These are phyloP conservation scores for Colletotrichum australisinense DNA, from an alignment of 2,329 filamentous ascomycete species.

Conservation along the genomic window DNA sequence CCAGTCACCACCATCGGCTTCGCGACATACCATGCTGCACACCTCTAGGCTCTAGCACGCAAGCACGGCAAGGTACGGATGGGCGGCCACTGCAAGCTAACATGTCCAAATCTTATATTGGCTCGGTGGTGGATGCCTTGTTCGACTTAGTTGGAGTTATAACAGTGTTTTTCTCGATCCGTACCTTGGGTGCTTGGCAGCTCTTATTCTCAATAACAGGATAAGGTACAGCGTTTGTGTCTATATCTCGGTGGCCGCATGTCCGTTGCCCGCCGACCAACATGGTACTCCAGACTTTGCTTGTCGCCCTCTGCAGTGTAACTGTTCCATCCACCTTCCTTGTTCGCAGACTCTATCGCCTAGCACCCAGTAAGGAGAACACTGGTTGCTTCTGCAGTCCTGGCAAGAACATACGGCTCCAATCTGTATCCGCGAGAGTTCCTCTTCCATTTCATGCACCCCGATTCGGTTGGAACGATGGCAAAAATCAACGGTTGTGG, in stretches of 20 bases:
- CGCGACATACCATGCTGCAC: too few species aligned
- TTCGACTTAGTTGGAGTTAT: background rate
- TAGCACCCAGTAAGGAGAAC: background rate
- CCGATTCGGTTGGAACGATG: background rate
- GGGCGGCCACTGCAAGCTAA: too few species aligned
- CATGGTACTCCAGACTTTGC: background rate
- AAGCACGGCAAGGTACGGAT: too few species aligned
- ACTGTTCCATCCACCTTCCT: background rate
- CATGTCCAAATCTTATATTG: background rate
- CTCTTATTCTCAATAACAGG: too few species aligned
- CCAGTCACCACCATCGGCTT: background rate
- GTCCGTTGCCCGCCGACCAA: background rate
- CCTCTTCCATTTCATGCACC: background rate
- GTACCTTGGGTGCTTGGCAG: too few species aligned
- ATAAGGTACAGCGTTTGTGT: background rate
- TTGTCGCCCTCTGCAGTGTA: background rate
- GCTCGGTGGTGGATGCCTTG: background rate
- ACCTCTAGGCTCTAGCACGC: too few species aligned
- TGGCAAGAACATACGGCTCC: background rate
- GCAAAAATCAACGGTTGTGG: too few species aligned
- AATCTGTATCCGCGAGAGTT: background rate
- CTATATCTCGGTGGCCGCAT: background rate
- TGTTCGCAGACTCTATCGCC: background rate
- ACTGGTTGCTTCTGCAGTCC: background rate
- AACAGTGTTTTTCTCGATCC: too few species aligned